Evolutionary conservation across 768 basidiomycete genomes (phyloP), one percentile per base, ranked within the genome.

Genomic region (Hygrocybe punicea): DNA sequence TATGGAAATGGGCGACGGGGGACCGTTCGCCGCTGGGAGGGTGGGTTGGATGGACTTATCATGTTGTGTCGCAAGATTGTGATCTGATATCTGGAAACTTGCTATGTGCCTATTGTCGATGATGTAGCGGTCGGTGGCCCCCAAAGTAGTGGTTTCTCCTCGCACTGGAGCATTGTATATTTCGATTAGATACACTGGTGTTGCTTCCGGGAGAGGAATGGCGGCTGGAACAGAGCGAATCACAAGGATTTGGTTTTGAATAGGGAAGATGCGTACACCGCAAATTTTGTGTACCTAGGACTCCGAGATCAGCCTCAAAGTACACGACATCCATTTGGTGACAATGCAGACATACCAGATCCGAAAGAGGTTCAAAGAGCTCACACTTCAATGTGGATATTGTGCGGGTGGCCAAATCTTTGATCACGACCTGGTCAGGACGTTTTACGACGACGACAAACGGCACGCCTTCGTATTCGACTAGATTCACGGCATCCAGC

Each of bases 181-280:
- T 42, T 68, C 66, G 21, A 61, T 47, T 29, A 62, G 29, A 52
- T 63, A 58, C 29, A 51, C 45, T 13, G 66, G 67, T n/a, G 55
- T 60, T 57, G 35, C 47, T 52, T 23, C 52, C 16, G 23, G 33
- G 42, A 6, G 42, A 55, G 25, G 50, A 23, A 49, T 34, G 10
- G 63, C 60, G 36, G 65, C 62, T 39, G 63, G 65, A 47, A 79
- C 60, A 3, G 73, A 70, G 35, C 84, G 82, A 46, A 84, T 73
- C 52, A 84, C 71, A 19, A 86, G 69, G 11, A 86, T 67, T 52
- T 81, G 74, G 8, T 71, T 68, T 63, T 85, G 84, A 13, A 71
- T 67, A 2, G 83, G 82, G 35, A 84, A 64, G 23, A 80, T 73
- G 29, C 82, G 78, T 49, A 83, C 68, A n/a, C 76, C 79, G 54